These are phyloP conservation scores for Penicillium cinerascens DNA, from an alignment of 495 filamentous ascomycete species.

Conservation along the genomic window DNA sequence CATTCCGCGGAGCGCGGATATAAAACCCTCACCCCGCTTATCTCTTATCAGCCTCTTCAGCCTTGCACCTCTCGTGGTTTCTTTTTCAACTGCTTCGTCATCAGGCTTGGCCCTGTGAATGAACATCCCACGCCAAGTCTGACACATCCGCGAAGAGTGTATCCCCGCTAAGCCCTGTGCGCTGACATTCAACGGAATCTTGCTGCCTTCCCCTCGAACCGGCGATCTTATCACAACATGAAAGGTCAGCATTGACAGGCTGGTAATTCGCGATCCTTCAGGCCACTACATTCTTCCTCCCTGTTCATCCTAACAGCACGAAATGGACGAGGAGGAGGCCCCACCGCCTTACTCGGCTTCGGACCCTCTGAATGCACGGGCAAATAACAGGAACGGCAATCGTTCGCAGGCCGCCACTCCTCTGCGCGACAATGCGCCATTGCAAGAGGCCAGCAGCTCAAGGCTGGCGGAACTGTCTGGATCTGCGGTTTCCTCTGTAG, in stretches of 20 bases:
- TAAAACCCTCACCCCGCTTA: background rate
- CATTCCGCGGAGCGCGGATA: background rate
- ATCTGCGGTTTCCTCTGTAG: constrained; percentile 9
- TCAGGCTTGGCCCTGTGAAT: background rate
- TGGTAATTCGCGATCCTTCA: constrained; percentile 5
- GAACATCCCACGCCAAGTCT: background rate
- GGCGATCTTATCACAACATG: constrained; percentile 22
- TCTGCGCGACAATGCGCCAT: constrained; percentile 18
- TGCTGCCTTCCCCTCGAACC: constrained; percentile 21
- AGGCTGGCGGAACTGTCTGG: constrained; percentile 2
- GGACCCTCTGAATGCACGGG: constrained; percentile 33
- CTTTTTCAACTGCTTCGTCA: background rate
- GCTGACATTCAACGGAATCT: constrained; percentile 13
- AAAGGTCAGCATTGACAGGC: constrained; percentile 14
- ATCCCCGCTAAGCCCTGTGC: constrained; percentile 3
- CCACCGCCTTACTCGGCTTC: constrained; percentile 46
- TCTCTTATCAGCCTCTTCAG: background rate
- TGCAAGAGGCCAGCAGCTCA: constrained; percentile 19
- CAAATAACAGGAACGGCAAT: constrained; percentile 19
- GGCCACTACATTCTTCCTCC: constrained; percentile 1
- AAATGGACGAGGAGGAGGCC: constrained; percentile 43
- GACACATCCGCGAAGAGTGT: background rate
- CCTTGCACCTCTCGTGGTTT: background rate
- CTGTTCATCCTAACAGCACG: background rate
- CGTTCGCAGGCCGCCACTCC: constrained; percentile 14